Conservation (phyloP, 371 early-diverging fungal species). For the Lichtheimia corymbifera region DNA sequence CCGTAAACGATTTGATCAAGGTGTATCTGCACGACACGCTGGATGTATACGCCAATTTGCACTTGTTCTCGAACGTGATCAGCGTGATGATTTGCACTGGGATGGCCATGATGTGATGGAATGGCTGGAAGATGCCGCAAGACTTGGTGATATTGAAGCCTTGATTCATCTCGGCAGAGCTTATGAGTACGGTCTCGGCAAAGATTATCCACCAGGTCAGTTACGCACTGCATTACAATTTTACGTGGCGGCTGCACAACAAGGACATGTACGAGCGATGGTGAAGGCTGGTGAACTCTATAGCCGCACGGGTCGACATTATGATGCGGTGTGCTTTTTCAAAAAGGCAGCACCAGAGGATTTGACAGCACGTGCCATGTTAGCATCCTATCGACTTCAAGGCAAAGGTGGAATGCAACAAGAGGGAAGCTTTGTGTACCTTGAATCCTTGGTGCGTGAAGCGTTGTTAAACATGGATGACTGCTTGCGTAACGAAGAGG, state of each 20-base stretch:
- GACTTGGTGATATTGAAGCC: conserved; percentile 21
- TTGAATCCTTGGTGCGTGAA: conserved; percentile 1
- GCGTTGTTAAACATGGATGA: neutral
- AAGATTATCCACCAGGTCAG: conserved; percentile 2
- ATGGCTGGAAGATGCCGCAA: conserved; percentile 18
- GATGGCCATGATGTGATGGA: conserved; percentile 15
- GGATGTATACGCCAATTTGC: conserved; percentile 27
- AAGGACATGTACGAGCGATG: conserved; percentile 16
- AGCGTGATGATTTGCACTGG: conserved; percentile 8
- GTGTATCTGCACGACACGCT: conserved; percentile 17
- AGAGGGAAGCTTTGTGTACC: conserved; percentile 7
- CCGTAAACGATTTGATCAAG: conserved; percentile 15
- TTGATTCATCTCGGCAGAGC: conserved; percentile 17
- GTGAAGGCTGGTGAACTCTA: conserved; percentile 17
- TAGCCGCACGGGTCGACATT: conserved; percentile 13
- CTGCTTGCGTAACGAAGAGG: neutral
- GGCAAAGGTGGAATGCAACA: conserved; percentile 18
- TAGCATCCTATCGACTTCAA: conserved; percentile 20
- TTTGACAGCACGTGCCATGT: conserved; percentile 13
- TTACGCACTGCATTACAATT: conserved; percentile 7
- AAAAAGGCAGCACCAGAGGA: conserved; percentile 6
- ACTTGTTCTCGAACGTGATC: conserved; percentile 14
- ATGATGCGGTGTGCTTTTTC: conserved; percentile 19
- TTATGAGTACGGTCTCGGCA: conserved; percentile 17
- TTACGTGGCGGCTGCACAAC: conserved; percentile 19